These are phyloP conservation scores for Parmelia sp. DNA, from an alignment of 495 filamentous ascomycete genomes.

Conservation along the genomic window DNA sequence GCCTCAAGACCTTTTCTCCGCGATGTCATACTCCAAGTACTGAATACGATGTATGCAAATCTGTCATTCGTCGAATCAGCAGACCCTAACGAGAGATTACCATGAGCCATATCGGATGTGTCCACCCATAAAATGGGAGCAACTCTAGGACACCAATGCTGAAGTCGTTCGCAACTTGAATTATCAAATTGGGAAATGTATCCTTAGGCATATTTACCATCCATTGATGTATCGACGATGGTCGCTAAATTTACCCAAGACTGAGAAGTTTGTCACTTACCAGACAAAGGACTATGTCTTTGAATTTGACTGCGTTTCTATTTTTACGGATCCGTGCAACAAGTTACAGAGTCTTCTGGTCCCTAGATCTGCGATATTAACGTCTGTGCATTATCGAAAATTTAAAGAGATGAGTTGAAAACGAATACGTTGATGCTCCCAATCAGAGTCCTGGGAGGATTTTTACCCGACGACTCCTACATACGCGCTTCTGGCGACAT, in stretches of 20 bases:
- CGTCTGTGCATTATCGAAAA: neutral
- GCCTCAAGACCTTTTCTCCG: too few relatives aligned
- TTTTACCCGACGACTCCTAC: neutral
- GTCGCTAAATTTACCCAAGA: neutral
- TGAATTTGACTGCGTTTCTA: neutral
- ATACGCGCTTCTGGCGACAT: neutral
- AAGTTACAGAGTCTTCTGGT: neutral
- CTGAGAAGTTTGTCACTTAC: neutral
- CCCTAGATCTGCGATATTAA: neutral
- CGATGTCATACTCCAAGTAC: too few relatives aligned
- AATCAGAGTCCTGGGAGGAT: neutral
- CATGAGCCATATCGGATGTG: too few relatives aligned
- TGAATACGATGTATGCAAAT: neutral
- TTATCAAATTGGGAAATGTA: neutral
- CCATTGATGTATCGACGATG: slow-evolving; percentile 1
- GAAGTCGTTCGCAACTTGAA: neutral
- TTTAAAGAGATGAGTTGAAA: neutral
- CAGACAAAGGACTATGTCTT: neutral
- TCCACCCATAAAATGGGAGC: too few relatives aligned
- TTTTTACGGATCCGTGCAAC: neutral
- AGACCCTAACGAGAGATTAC: too few relatives aligned
- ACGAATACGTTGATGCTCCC: neutral
- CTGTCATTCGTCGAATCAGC: neutral
- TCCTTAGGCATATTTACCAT: neutral
- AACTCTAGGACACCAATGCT: neutral